Evolutionary conservation across 2,329 filamentous ascomycete genomes (phyloP), one percentile per base, ranked within the genome.

Genomic region (Aspergillus arachidicola): DNA sequence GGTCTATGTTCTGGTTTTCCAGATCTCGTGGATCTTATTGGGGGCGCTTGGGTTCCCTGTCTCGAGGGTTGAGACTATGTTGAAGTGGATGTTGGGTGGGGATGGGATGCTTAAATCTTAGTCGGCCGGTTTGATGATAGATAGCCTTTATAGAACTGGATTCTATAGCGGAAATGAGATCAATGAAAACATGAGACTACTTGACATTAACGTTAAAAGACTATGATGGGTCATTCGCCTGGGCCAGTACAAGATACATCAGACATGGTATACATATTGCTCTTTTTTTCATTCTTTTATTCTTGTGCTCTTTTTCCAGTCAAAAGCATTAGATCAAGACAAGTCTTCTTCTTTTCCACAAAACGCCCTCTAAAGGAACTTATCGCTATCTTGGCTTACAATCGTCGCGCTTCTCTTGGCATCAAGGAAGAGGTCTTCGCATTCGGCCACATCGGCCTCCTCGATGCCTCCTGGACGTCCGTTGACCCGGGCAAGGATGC

Each of bases 401-500:
- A 94, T 85, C 65, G 84, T 81, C 66, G 92, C 91, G 78, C 92
- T 94, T 70, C 91, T 87, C 74, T 89, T 88, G 57, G 91, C 91
- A 78, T 95, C 92, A 69, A 94, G 87, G 83, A 95, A 94, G 57
- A 95, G 81, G 73, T 93, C 91, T 77, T 94, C 90, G 76, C 91
- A 94, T 80, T 95, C 92, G 19, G 86, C 86, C 68, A 95, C 87
- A 77, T 94, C 92, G 72, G 88, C 85, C 61, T 91, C 82, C 72
- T 93, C 91, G 73, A 94, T 93, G 6, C 76, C 77, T 74, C 92
- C 89, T 66, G 84, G 86, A 72, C 89, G 88, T 64, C 91, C 91
- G 76, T 90, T 92, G 74, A 95, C 92, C 75, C 92, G 90, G 64
- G 94, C 93, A 72, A 98, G 86, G 79, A 98, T 96, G 79, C 91